Conservation (phyloP, 495 filamentous ascomycete species). For the Annulohypoxylon nitens region DNA sequence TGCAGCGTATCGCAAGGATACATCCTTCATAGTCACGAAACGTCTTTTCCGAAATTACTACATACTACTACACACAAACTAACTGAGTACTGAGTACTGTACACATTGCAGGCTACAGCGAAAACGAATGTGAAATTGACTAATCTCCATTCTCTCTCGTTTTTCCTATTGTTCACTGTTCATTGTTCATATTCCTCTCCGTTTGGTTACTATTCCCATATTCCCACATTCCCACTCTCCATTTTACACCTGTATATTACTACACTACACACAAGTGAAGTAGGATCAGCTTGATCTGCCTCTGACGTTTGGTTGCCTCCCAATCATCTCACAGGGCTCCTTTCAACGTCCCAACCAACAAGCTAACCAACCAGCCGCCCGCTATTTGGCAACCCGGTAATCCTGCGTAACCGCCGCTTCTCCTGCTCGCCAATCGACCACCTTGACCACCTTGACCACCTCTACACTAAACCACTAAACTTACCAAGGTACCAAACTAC, state of each 20-base stretch:
- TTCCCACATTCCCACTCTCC: conserved; percentile 9
- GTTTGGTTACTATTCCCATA: conserved; percentile 4
- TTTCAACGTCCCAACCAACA: conserved; percentile 20
- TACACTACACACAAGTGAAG: conserved; percentile 3
- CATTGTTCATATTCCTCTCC: conserved; percentile 3
- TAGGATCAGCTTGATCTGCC: conserved; percentile 26
- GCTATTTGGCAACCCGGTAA: conserved; percentile 16
- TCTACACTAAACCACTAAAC: conserved; percentile 9
- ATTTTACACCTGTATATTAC: not conserved
- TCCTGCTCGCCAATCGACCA: conserved; percentile 33
- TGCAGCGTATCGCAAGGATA: conserved; percentile 22
- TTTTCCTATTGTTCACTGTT: not conserved
- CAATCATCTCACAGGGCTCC: conserved; percentile 25
- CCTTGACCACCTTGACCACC: conserved; percentile 14
- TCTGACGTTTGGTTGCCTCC: conserved; percentile 37
- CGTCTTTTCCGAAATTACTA: conserved; percentile 37
- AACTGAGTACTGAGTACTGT: not conserved
- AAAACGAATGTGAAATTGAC: conserved; percentile 3
- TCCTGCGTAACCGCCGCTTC: conserved; percentile 39
- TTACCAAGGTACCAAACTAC: conserved; percentile 17
- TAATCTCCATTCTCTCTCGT: not conserved
- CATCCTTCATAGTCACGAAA: conserved; percentile 36
- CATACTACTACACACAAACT: conserved; percentile 6
- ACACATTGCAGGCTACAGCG: not conserved
- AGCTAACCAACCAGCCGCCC: conserved; percentile 31